phyloP scores from a whole-genome alignment of 345 rosid species.

The Iberis pinnata region DNA sequence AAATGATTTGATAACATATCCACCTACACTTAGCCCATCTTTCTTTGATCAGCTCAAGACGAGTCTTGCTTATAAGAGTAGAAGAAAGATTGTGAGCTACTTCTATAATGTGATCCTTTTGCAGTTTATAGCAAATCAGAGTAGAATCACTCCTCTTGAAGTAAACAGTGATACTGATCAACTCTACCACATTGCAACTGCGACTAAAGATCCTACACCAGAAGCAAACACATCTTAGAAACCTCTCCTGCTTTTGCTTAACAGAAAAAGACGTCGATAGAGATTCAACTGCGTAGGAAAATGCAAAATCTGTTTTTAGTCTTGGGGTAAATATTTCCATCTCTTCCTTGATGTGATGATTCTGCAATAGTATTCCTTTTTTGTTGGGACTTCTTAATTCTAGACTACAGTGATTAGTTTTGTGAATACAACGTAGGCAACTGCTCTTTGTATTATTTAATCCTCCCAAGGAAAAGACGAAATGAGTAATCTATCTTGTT shows the following conservation, averaged over 20 bases:
- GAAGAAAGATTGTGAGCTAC: slow-evolving; percentile 60
- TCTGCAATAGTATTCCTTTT: slow-evolving; percentile 9
- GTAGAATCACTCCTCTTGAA: slow-evolving; percentile 40
- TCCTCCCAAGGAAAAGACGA: too few relatives aligned
- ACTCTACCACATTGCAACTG: too few relatives aligned
- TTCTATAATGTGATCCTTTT: slow-evolving; percentile 68
- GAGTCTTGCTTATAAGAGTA: slow-evolving; percentile 40
- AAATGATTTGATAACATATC: slow-evolving; percentile 36
- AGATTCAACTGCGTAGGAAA: slow-evolving; percentile 2
- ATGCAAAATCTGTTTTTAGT: slow-evolving; percentile 13
- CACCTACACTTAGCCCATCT: slow-evolving; percentile 31
- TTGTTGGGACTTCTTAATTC: slow-evolving; percentile 22
- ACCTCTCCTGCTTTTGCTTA: slow-evolving; percentile 43
- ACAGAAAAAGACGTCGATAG: slow-evolving; percentile 37
- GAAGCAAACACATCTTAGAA: slow-evolving; percentile 34
- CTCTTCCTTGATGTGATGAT: slow-evolving; percentile 8
- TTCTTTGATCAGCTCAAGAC: slow-evolving; percentile 48
- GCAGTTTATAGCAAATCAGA: slow-evolving; percentile 70
- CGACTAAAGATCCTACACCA: background rate
- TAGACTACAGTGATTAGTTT: background rate
- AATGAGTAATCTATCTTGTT: too few relatives aligned
- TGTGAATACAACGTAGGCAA: slow-evolving; percentile 14
- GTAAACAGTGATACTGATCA: slow-evolving; percentile 65
- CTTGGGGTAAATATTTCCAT: slow-evolving; percentile 23
- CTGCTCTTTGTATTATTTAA: too few relatives aligned